A percentile compares a stretch with the other conserved stretches of the same genome.
Evolutionary conservation across 176 grass and related monocot species (phyloP).

Genomic region (Oryza brachyantha): DNA sequence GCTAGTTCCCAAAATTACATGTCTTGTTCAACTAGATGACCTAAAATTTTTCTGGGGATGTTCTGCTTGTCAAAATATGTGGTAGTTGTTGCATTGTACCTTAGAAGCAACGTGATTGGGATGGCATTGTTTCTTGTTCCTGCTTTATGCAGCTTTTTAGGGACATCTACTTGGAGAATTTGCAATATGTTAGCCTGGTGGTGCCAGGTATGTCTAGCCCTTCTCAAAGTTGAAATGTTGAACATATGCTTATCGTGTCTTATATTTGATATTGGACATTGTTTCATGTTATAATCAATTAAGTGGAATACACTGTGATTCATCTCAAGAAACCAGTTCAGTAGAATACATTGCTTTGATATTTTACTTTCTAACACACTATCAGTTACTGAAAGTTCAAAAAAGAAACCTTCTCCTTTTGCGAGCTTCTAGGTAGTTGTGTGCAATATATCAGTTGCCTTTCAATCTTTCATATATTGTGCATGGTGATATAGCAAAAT

Average conservation of each 20-base stretch:
- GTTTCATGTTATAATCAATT: conserved; percentile 3
- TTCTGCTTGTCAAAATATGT: no score
- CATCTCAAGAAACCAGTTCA: conserved; percentile 6
- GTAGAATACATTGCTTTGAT: neutral
- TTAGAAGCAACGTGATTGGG: conserved; percentile 73
- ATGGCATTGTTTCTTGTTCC: conserved; percentile 95
- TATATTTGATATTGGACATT: conserved; percentile 17
- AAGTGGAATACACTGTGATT: neutral
- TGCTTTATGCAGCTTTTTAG: conserved; percentile 71
- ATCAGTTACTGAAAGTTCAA: neutral
- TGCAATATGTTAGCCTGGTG: conserved; percentile 91
- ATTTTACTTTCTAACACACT: conserved; percentile 10
- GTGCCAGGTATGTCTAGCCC: conserved; percentile 63
- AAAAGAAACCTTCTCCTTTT: neutral
- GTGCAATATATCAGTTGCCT: neutral
- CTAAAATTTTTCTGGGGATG: conserved; percentile 51
- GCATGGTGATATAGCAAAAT: conserved; percentile 18
- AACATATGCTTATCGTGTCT: neutral
- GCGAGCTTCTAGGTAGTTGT: neutral
- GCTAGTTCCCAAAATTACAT: conserved; percentile 64
- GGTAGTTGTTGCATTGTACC: conserved; percentile 73
- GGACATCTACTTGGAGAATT: conserved; percentile 67
- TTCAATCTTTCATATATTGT: conserved; percentile 12
- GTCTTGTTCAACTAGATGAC: conserved; percentile 61
- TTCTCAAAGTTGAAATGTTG: neutral